These are phyloP conservation scores for Kwoniella dendrophila DNA, from an alignment of 768 basidiomycete genomes.

Conservation along the genomic window DNA sequence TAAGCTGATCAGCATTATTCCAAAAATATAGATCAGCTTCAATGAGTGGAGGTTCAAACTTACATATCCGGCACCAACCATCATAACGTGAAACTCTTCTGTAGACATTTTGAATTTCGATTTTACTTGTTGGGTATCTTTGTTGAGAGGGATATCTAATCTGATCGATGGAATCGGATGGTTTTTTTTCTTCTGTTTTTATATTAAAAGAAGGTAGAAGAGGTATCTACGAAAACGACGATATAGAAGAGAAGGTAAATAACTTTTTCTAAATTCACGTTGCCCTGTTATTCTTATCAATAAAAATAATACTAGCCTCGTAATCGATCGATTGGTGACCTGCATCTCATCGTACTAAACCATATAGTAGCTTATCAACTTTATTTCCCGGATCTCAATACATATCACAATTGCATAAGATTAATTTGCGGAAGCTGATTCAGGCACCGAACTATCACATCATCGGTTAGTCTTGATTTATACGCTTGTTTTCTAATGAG, in stretches of 20 bases:
- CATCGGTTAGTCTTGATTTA: too few relatives aligned
- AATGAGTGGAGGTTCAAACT: conserved; percentile 18
- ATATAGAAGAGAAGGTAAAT: neutral
- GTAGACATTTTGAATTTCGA: neutral
- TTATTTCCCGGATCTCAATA: too few relatives aligned
- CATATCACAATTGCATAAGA: too few relatives aligned
- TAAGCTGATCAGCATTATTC: neutral
- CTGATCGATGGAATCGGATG: too few relatives aligned
- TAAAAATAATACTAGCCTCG: neutral
- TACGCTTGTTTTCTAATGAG: too few relatives aligned
- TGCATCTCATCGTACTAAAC: neutral
- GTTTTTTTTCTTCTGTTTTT: neutral
- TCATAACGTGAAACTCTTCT: conserved; percentile 34
- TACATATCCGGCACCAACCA: conserved; percentile 44
- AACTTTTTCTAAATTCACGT: too few relatives aligned
- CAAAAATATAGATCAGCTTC: neutral
- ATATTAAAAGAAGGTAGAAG: neutral
- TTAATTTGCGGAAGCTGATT: too few relatives aligned
- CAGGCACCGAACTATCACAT: too few relatives aligned
- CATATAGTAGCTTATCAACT: too few relatives aligned
- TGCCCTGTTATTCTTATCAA: too few relatives aligned
- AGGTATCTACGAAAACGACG: neutral
- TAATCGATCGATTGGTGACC: conserved; percentile 2
- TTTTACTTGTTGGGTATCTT: neutral
- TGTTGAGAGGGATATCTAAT: too few relatives aligned